Percentiles rank a stretch among this genome's conserved stretches.
Conservation (phyloP, 768 basidiomycete genomes). For the Leccinum rimulosum region DNA sequence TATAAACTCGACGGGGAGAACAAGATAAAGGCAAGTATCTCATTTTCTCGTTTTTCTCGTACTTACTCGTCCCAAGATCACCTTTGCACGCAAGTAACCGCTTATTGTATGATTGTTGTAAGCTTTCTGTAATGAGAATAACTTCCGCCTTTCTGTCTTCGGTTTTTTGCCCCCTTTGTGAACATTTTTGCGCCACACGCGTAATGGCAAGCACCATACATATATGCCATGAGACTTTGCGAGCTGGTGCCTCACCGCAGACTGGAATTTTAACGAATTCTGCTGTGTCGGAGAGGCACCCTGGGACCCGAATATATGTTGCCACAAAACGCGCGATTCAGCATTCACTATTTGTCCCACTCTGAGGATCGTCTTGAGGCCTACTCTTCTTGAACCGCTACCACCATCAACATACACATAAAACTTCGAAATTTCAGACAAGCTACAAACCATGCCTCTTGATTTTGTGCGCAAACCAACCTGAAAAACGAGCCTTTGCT, state of each 20-base stretch:
- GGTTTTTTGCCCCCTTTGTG: conserved; percentile 14
- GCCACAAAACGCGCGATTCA: conserved; percentile 6
- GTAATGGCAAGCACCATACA: conserved; percentile 26
- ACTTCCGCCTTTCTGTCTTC: conserved; percentile 15
- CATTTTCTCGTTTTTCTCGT: neutral
- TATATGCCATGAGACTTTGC: conserved; percentile 24
- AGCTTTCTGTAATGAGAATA: conserved; percentile 32
- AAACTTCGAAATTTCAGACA: conserved; percentile 6
- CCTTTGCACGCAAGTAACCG: conserved; percentile 68
- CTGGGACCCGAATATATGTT: conserved; percentile 2
- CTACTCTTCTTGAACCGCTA: conserved; percentile 3
- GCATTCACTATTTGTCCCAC: neutral
- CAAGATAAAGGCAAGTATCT: conserved; percentile 83
- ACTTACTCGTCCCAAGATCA: conserved; percentile 46
- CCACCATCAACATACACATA: conserved; percentile 9
- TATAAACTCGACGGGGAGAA: conserved; percentile 96
- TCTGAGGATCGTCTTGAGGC: conserved; percentile 1
- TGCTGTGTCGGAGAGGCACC: conserved; percentile 6
- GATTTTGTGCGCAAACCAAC: conserved; percentile 19
- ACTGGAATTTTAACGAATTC: conserved; percentile 3
- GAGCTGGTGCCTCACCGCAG: conserved; percentile 23
- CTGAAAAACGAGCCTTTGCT: neutral
- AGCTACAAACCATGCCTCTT: conserved; percentile 12
- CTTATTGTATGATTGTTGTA: conserved; percentile 29
- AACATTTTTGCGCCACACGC: conserved; percentile 20